phyloP scores from a whole-genome alignment of 2,329 filamentous ascomycete genomes.

The Onygenales sp. region DNA sequence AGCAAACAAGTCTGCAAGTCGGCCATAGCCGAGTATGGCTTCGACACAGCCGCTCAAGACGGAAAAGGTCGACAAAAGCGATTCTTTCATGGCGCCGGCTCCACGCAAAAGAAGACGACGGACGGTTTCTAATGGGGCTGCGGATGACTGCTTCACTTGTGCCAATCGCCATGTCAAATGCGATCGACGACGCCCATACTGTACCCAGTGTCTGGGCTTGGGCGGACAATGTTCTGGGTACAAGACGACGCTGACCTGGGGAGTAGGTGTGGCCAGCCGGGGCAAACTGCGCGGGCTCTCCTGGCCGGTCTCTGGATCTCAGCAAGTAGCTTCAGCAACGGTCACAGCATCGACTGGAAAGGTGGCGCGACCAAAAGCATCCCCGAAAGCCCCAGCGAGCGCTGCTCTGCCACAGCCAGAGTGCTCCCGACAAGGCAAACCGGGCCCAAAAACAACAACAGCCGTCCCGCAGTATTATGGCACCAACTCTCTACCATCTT shows the following conservation, averaged over 20 bases:
- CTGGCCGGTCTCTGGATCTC: slow-evolving; percentile 49
- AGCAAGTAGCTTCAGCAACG: slow-evolving; percentile 25
- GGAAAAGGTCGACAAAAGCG: background rate
- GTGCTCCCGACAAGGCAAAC: background rate
- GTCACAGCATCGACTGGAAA: slow-evolving; percentile 9
- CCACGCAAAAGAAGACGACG: slow-evolving; percentile 69
- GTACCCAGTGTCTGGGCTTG: slow-evolving; percentile 83
- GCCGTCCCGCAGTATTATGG: background rate
- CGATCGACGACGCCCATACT: slow-evolving; percentile 86
- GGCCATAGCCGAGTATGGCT: no score
- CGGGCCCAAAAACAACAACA: background rate
- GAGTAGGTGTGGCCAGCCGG: slow-evolving; percentile 86
- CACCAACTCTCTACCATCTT: background rate
- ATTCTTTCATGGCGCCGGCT: slow-evolving; percentile 11
- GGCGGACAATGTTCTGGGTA: slow-evolving; percentile 93
- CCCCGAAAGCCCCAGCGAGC: no score
- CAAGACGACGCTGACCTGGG: slow-evolving; percentile 94
- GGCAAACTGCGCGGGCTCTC: slow-evolving; percentile 89
- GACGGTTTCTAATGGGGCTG: slow-evolving; percentile 77
- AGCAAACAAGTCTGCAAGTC: no score
- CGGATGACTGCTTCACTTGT: slow-evolving; percentile 93
- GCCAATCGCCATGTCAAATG: slow-evolving; percentile 74
- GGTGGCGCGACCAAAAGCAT: background rate
- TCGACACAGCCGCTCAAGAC: background rate
- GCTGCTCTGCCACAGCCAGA: background rate